Base-by-base conservation (phyloP, 2,329 filamentous ascomycete genomes). In the Shiraia bambusicola region DNA sequence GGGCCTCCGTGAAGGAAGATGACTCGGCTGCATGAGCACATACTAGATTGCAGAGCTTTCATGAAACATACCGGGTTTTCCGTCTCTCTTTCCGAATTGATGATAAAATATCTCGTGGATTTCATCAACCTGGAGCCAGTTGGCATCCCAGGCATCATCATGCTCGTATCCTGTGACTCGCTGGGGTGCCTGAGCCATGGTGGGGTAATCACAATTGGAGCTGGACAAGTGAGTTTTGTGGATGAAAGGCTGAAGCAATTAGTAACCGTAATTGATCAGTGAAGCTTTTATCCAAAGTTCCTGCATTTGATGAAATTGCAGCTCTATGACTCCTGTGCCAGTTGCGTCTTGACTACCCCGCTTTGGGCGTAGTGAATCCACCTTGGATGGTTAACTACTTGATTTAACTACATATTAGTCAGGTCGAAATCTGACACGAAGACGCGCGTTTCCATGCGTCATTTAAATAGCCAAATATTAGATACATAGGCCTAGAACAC, bases 1-100 rank as follows among this genome's bases (percentile, higher is more conserved):
- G 72, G 72, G 2, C 72, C 72, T n/a, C 72, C 72, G 34, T 75
- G 72, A 6, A 75, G 65, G 41, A 66, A 74, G 15, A 75, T 52
- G 1, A 71, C 68, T 63, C 6, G 11, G 16, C 4, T 1, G 8
- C 11, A 16, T 19, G 28, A 10, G 10, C 6, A 27, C 22, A n/a
- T n/a, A n/a, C n/a, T n/a, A 3, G 37, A 28, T 32, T 17, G 25
- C 25, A 16, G 27, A 9, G 17, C 14, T 19, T 26, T 17, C 17
- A 4, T n/a, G 6, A 14, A 11, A 30, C 30, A 29, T 54, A 71
- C 69, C 65, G 50, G 69, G 59, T 37, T 69, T 70, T 17, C 67
- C 69, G 32, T 69, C 58, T 12, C 45, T 52, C 11, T 63, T 65
- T 24, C 69, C 69, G 47, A 68, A 70, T 44, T 72, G 69, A 31